Base-by-base conservation (phyloP, 495 filamentous ascomycete genomes). In the Penicillium paradoxum region DNA sequence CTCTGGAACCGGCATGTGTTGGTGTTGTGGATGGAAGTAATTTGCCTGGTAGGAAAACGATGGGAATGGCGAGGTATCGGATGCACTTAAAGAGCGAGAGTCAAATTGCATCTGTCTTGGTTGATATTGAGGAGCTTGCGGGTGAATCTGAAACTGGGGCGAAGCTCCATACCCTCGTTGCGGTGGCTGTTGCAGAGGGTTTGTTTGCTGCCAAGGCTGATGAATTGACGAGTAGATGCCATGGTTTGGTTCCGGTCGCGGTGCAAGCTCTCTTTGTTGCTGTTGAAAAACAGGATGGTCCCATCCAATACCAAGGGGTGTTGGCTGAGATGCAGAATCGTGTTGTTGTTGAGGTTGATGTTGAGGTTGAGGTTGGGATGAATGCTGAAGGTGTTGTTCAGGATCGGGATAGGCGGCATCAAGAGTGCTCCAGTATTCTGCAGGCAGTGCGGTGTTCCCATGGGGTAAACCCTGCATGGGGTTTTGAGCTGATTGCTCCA, bases 401-500 rank as follows among this genome's bases (percentile, higher is more conserved):
- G 59, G 38, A 49, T 65, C 65, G n/a, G 58, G 43, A 39, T 68
- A 75, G 25, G 71, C 49, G n/a, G 66, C 33, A 43, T 75, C 71
- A 38, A 76, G 59, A 10, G 38, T 64, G 49, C 62, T 64, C 74
- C 74, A 76, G 48, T 70, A 73, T 21, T 70, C 73, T 1, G 66
- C 47, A 19, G 65, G 57, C 11, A 70, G 49, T 19, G 62, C 53
- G 14, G 48, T 54, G 30, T 67, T 47, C n/a, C 58, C 55, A 58
- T 64, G 62, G 29, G 63, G 61, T 52, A 72, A 43, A 17, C 66
- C 66, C 47, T 58, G 61, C 65, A 73, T 61, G 19, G 65, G 47
- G 52, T 65, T 67, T 45, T 69, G 68, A 38, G 65, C 54, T 29
- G 68, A 59, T 21, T 70, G 73, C 57, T 76, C 73, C 73, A 76